Evolutionary conservation across 192 early-diverging fungal genomes (phyloP).

Genomic region (Mortierella antarctica): DNA sequence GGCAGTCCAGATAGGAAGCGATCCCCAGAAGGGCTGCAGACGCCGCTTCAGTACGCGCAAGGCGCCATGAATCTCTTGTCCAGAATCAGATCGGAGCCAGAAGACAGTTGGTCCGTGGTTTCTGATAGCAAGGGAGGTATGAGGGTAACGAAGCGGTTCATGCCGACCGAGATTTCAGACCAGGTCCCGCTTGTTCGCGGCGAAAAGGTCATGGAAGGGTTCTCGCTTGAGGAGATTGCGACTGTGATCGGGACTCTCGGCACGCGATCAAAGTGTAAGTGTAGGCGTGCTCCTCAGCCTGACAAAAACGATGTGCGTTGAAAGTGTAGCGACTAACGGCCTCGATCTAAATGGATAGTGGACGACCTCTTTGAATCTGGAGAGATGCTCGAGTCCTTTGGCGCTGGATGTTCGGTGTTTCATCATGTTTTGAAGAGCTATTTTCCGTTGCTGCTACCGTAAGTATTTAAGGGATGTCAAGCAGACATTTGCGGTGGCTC

Average conservation of each 20-base stretch:
- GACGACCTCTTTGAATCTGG: constrained; percentile 52
- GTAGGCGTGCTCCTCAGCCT: neutral
- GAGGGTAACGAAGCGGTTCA: constrained; percentile 54
- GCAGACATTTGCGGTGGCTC: neutral
- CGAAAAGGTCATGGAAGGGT: constrained; percentile 64
- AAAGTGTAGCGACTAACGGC: neutral
- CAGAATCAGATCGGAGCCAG: constrained; percentile 52
- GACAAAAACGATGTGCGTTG: neutral
- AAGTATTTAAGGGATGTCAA: constrained; percentile 11
- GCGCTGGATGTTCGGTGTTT: constrained; percentile 53
- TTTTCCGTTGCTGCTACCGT: constrained; percentile 62
- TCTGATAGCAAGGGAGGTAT: constrained; percentile 57
- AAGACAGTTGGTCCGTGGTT: constrained; percentile 56
- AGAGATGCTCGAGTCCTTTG: constrained; percentile 49
- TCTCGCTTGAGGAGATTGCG: constrained; percentile 62
- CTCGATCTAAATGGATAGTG: constrained; percentile 7
- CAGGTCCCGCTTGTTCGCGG: constrained; percentile 58
- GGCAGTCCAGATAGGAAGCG: constrained; percentile 2
- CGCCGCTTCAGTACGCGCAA: constrained; percentile 35
- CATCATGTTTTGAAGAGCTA: constrained; percentile 56
- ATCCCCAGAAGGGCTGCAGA: neutral
- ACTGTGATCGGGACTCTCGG: constrained; percentile 57
- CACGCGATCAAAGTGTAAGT: constrained; percentile 47
- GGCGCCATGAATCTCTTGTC: constrained; percentile 36
- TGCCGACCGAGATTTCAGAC: constrained; percentile 53